phyloP scores from a whole-genome alignment of 108 stramenopile genomes.

The Conticribra guillardii region DNA sequence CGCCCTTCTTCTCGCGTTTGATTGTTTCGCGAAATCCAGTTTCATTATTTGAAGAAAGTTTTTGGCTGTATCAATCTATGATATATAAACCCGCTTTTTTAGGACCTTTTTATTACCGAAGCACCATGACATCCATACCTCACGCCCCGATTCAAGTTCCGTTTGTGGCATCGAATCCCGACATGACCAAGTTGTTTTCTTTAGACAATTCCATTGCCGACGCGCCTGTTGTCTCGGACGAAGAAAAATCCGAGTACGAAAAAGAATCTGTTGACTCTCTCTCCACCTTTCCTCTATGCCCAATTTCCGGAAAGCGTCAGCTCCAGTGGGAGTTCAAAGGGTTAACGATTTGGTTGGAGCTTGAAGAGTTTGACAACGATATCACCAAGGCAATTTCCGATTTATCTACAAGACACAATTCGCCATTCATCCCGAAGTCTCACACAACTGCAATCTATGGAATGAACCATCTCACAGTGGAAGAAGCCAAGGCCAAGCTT shows the following conservation, averaged over 20 bases:
- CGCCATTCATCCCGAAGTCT: conserved; percentile 46
- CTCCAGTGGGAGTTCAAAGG: conserved; percentile 63
- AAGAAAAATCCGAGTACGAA: not conserved
- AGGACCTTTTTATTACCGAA: not conserved
- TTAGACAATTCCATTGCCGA: not conserved
- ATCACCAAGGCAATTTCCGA: conserved; percentile 35
- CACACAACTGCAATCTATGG: conserved; percentile 61
- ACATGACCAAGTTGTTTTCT: conserved; percentile 12
- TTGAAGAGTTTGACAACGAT: conserved; percentile 55
- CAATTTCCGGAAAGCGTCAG: conserved; percentile 14
- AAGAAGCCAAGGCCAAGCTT: conserved; percentile 39
- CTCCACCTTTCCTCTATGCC: too few relatives aligned
- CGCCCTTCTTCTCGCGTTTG: not conserved
- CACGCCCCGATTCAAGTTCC: not conserved
- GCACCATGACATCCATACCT: not conserved
- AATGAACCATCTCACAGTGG: conserved; percentile 44
- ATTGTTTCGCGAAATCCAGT: not conserved
- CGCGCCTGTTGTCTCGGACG: conserved; percentile 14
- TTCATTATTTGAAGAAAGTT: not conserved
- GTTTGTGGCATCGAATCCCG: conserved; percentile 4
- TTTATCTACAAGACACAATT: conserved; percentile 33
- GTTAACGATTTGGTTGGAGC: conserved; percentile 55
- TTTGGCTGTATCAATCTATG: not conserved
- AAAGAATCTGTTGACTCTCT: not conserved
- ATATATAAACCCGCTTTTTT: not conserved